Evolutionary conservation across 202 grass and related monocot genomes (phyloP).

Genomic region (Zoysia matrella): DNA sequence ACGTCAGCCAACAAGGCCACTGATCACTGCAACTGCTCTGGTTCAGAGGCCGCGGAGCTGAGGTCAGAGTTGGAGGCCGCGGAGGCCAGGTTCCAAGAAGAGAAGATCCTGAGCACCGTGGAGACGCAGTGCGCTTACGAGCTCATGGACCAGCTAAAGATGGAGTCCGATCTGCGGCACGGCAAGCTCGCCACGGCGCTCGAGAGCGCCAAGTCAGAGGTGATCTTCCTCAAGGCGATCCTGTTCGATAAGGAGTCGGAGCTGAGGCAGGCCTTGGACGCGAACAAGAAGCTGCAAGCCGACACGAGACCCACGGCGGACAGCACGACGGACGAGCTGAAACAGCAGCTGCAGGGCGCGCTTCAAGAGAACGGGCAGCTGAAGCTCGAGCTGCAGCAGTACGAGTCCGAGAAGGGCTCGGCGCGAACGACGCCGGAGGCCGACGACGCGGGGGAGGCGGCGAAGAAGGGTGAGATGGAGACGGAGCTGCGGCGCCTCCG

Average conservation of each 20-base stretch:
- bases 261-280: constrained; percentile 48
- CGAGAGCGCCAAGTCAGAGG: constrained; percentile 61
- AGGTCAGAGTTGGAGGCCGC: constrained; percentile 54
- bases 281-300: constrained; percentile 55
- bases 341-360: constrained; percentile 52
- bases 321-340: constrained; percentile 39
- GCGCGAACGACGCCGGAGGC: constrained; percentile 34
- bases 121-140: constrained; percentile 69
- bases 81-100: constrained; percentile 58
- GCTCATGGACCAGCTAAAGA: constrained; percentile 70
- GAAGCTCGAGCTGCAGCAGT: constrained; percentile 48
- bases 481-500: constrained; percentile 75
- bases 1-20: constrained; percentile 3
- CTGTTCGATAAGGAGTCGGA: constrained; percentile 88
- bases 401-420: constrained; percentile 54
- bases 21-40: constrained; percentile 41
- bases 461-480: constrained; percentile 67
- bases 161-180: constrained; percentile 66
- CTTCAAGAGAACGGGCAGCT: constrained; percentile 62
- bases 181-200: constrained; percentile 52
- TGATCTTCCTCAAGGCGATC: constrained; percentile 81
- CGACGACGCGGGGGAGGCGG: constrained; percentile 44
- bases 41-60: constrained; percentile 47
- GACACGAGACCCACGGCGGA: constrained; percentile 27
- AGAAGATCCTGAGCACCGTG: constrained; percentile 77